Percentiles rank a stretch among this genome's conserved stretches.
Evolutionary conservation across 768 basidiomycete genomes (phyloP).

Genomic region (Hemileccinum rubropunctum): DNA sequence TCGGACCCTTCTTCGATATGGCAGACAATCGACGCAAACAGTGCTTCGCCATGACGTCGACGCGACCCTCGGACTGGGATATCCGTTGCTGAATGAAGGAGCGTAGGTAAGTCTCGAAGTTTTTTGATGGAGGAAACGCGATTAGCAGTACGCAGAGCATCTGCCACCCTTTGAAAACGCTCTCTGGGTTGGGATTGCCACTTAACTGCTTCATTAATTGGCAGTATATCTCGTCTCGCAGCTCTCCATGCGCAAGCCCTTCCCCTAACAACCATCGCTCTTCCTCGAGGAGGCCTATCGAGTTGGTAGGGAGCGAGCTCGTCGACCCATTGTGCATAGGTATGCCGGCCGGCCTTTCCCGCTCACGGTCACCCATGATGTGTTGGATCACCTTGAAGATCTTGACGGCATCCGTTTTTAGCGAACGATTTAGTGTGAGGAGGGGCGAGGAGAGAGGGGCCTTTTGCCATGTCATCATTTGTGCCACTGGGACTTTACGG

Average conservation of each 20-base stretch:
- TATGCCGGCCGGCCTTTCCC: slow-evolving; percentile 55
- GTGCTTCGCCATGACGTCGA: slow-evolving; percentile 90
- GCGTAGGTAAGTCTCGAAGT: slow-evolving; percentile 82
- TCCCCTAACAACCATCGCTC: slow-evolving; percentile 83
- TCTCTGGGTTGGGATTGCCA: slow-evolving; percentile 79
- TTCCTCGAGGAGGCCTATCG: slow-evolving; percentile 64
- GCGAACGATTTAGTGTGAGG: slow-evolving; percentile 60
- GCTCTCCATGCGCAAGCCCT: slow-evolving; percentile 75
- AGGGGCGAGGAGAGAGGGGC: slow-evolving; percentile 70
- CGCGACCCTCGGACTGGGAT: slow-evolving; percentile 64
- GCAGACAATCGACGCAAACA: slow-evolving; percentile 74
- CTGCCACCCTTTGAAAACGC: slow-evolving; percentile 91
- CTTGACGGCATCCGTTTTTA: slow-evolving; percentile 77
- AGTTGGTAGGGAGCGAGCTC: slow-evolving; percentile 41
- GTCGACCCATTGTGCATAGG: slow-evolving; percentile 45
- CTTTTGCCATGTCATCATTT: slow-evolving; percentile 94
- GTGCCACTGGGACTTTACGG: slow-evolving; percentile 75
- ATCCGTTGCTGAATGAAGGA: slow-evolving; percentile 76
- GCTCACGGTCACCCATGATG: slow-evolving; percentile 91
- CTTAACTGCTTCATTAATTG: slow-evolving; percentile 91
- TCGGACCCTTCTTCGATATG: slow-evolving; percentile 80
- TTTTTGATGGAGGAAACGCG: slow-evolving; percentile 91
- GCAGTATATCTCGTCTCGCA: slow-evolving; percentile 92
- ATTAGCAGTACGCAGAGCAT: slow-evolving; percentile 86
- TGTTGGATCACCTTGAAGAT: slow-evolving; percentile 89